Conservation (phyloP, 1,284 basidiomycete genomes). For the Microbotryum scabiosae region DNA sequence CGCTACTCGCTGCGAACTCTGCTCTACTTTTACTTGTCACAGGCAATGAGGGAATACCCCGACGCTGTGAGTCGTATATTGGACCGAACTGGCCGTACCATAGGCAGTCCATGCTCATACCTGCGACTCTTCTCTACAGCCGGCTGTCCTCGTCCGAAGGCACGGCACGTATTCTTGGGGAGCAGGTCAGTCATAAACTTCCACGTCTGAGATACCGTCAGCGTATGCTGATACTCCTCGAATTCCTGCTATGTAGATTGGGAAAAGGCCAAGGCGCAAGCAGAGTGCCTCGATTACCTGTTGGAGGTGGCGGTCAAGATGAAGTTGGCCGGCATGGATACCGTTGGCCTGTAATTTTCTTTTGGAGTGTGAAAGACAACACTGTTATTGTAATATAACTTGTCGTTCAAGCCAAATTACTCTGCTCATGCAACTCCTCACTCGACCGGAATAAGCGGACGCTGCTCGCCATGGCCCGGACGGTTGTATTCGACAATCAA, state of each 20-base stretch:
- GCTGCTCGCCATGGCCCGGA: no score
- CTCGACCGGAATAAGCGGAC: no score
- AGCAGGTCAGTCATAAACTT: conserved; percentile 7
- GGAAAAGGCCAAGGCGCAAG: conserved; percentile 74
- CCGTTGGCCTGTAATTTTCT: conserved; percentile 9
- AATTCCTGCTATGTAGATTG: conserved; percentile 46
- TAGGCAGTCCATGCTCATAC: no score
- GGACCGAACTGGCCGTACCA: background rate
- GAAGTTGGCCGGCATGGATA: conserved; percentile 39
- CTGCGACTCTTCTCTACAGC: conserved; percentile 27
- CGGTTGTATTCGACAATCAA: no score
- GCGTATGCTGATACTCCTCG: no score
- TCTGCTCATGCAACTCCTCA: no score
- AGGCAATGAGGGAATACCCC: conserved; percentile 67
- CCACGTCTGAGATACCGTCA: no score
- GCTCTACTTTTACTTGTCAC: background rate
- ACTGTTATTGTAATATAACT: no score
- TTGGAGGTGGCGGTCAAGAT: conserved; percentile 78
- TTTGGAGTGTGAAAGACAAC: no score
- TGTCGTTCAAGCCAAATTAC: no score
- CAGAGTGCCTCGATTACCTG: conserved; percentile 71
- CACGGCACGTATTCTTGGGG: conserved; percentile 49
- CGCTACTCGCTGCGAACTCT: background rate
- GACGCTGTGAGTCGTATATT: conserved; percentile 45
- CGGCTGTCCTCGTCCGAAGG: conserved; percentile 66